A percentile compares a stretch with the other conserved stretches of the same genome.
These are phyloP conservation scores for Kazachstania taianensis DNA, from an alignment of 805 yeast genomes.

Conservation along the genomic window DNA sequence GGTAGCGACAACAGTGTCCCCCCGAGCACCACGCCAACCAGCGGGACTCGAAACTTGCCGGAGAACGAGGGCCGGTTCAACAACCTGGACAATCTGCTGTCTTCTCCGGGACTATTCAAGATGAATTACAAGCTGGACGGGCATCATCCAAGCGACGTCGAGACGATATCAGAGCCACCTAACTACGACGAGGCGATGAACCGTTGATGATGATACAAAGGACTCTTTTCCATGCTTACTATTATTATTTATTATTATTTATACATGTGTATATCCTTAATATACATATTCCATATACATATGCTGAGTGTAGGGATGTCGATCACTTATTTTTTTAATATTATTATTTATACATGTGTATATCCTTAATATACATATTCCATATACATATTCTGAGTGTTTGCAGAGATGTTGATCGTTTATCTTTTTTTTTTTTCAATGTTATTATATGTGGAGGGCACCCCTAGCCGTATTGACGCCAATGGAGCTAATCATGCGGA, in stretches of 20 bases:
- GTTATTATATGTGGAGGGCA: slow-evolving; percentile 25
- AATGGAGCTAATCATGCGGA: slow-evolving; percentile 44
- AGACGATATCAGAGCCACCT: slow-evolving; percentile 25
- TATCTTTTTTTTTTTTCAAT: not conserved
- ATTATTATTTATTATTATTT: not conserved
- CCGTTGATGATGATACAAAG: not conserved
- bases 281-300: not conserved
- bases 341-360: not conserved
- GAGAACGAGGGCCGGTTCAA: slow-evolving; percentile 9
- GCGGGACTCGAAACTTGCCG: not conserved
- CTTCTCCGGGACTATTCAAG: slow-evolving; percentile 7
- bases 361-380: not conserved
- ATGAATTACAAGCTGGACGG: slow-evolving; percentile 1
- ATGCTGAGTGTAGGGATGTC: too few species aligned
- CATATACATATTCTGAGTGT: not conserved
- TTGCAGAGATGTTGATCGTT: not conserved
- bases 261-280: not conserved
- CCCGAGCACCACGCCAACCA: not conserved
- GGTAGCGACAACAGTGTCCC: slow-evolving; percentile 2
- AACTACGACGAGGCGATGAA: slow-evolving; percentile 19
- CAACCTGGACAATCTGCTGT: slow-evolving; percentile 16
- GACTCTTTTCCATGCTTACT: not conserved
- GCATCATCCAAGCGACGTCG: slow-evolving; percentile 1
- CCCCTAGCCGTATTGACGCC: slow-evolving; percentile 48
- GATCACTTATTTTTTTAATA: not conserved